phyloP scores from a whole-genome alignment of 495 filamentous ascomycete species.

The Sphaerosporella brunnea region DNA sequence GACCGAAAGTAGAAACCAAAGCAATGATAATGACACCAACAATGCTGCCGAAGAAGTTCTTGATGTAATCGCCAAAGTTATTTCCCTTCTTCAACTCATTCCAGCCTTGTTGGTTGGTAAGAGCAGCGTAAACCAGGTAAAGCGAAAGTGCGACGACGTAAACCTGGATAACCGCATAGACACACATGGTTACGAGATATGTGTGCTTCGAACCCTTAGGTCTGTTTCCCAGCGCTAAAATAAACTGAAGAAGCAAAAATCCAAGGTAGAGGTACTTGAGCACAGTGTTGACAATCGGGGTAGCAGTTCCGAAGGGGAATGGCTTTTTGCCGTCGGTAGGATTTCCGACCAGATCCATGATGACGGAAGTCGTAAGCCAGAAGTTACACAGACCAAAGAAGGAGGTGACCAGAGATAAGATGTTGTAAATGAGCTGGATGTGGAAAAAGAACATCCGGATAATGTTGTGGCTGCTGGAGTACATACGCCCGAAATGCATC shows the following conservation, averaged over 20 bases:
- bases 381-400: conserved; percentile 86
- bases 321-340: conserved; percentile 33
- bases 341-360: conserved; percentile 86
- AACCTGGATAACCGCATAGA: conserved; percentile 73
- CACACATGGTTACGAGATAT: conserved; percentile 74
- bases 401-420: conserved; percentile 70
- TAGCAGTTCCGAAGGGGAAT: conserved; percentile 74
- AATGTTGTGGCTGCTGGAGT: conserved; percentile 26
- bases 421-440: conserved; percentile 64
- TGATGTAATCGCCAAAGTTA: conserved; percentile 38
- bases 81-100: conserved; percentile 26
- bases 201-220: conserved; percentile 87
- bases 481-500: conserved; percentile 66
- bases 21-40: conserved; percentile 68
- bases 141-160: conserved; percentile 80
- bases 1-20: conserved; percentile 80
- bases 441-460: conserved; percentile 27
- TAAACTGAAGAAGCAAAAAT: conserved; percentile 84
- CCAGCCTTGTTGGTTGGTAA: conserved; percentile 29
- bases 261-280: conserved; percentile 84
- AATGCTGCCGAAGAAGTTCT: conserved; percentile 61
- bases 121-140: conserved; percentile 72
- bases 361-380: conserved; percentile 90
- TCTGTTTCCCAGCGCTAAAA: conserved; percentile 87
- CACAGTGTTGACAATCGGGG: conserved; percentile 79